Conservation (phyloP, 805 yeast species). For the Metschnikowia peoriensis region DNA sequence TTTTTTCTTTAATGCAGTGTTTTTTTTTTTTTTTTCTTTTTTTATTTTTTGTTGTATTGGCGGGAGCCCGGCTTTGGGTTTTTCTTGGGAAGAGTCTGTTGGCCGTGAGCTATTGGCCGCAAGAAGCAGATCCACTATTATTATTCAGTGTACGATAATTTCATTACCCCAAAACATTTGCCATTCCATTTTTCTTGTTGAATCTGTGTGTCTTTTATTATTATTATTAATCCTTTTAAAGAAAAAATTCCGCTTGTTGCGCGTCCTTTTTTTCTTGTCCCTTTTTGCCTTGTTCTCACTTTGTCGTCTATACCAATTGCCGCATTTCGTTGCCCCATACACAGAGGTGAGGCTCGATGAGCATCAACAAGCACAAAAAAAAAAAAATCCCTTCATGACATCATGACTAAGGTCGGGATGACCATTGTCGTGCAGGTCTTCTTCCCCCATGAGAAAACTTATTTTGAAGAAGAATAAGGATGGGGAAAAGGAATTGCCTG, state of each 20-base stretch:
- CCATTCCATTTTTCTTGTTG: not conserved
- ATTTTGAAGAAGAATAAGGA: too few relatives aligned
- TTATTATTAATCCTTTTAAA: not conserved
- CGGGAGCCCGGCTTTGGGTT: not conserved
- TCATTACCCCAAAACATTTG: not conserved
- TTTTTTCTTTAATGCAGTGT: too few relatives aligned
- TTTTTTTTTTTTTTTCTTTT: too few relatives aligned
- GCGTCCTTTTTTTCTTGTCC: not conserved
- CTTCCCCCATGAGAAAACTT: not conserved
- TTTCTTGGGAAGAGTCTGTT: not conserved
- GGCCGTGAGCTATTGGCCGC: not conserved
- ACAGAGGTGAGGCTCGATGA: constrained; percentile 1
- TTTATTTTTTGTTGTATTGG: not conserved
- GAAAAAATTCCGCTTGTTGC: too few relatives aligned
- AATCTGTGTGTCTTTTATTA: not conserved
- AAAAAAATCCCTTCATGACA: not conserved
- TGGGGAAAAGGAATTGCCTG: not conserved
- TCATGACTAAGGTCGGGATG: not conserved
- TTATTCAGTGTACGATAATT: not conserved
- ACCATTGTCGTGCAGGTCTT: not conserved
- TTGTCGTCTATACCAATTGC: not conserved
- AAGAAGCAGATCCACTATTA: not conserved
- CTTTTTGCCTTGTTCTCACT: not conserved
- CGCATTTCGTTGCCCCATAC: constrained; percentile 1
- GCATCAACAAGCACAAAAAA: not conserved